These are phyloP conservation scores for Elongisporangium undulatum DNA, from an alignment of 352 stramenopile species.

Conservation along the genomic window DNA sequence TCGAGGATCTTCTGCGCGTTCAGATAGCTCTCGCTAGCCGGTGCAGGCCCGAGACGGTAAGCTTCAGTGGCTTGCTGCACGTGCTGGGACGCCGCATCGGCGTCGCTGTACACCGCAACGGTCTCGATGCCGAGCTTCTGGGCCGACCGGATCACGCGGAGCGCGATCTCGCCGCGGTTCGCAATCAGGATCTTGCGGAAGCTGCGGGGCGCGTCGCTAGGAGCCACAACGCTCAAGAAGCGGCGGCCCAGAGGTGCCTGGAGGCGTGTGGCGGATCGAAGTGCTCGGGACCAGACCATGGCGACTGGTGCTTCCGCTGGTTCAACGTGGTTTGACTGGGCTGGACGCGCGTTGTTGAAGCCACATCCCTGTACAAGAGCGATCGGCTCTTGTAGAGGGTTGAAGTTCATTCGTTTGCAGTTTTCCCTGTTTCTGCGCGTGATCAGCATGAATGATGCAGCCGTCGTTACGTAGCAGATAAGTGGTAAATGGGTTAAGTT, in stretches of 20 bases:
- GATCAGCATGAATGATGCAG: neutral
- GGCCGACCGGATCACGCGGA: conserved; percentile 81
- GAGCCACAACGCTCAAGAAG: neutral
- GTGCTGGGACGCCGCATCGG: conserved; percentile 74
- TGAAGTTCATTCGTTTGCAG: neutral
- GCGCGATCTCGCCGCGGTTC: conserved; percentile 90
- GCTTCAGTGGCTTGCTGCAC: conserved; percentile 74
- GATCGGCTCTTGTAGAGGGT: neutral
- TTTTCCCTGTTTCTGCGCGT: neutral
- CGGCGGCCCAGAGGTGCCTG: neutral
- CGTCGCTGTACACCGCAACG: conserved; percentile 89
- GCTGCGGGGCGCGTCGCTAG: conserved; percentile 15
- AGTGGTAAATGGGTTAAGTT: neutral
- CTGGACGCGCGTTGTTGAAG: neutral
- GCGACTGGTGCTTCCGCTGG: neutral
- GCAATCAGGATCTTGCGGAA: conserved; percentile 91
- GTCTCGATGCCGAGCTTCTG: conserved; percentile 88
- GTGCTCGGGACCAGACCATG: neutral
- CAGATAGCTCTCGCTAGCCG: conserved; percentile 74
- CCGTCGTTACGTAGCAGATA: conserved; percentile 1
- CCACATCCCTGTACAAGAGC: neutral
- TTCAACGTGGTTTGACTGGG: neutral
- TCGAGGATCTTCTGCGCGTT: conserved; percentile 76
- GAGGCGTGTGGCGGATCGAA: neutral
- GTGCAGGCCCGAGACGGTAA: conserved; percentile 59